Base-by-base conservation (phyloP, 805 yeast species). In the Debaryomyces hansenii region DNA sequence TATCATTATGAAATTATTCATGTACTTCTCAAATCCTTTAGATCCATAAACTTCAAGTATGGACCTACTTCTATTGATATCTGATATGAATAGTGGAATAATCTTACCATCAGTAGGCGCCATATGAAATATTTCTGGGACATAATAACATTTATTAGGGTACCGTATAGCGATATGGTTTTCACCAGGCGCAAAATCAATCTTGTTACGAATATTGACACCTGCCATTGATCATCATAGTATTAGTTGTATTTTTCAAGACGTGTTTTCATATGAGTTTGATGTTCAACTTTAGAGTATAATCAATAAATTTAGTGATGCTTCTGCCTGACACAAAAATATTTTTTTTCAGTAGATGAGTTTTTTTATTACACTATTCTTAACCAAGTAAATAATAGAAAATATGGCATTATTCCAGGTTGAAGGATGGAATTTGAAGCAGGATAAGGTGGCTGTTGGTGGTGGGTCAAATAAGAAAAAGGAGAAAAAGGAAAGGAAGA, bases 341-440 rank as follows among this genome's bases (percentile, higher is more conserved):
- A 16, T 16, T 16, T 11, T 40, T 39, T 29, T 29, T 29, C 2
- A 40, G 24, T 7, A 40, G 12, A 28, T 15, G 18, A 11, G 12
- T 35, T 35, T 11, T 34, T 34, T 15, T 4, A 3, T 29, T 16
- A n/a, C 2, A 31, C 7, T 31, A 31, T 31, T 28, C n/a, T 12
- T n/a, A 31, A 14, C 14, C 4, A 6, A 24, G 11, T 31, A 31
- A 31, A 24, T 6, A 31, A 8, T 31, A 31, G 34, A 31, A 14
- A 31, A 31, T 20, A 85, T 85, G 91, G 78, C 87, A 28, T 72
- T 89, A 51, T 89, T 89, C 60, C 78, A 84, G 60, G 90, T 86
- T 16, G 88, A 83, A 43, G 96, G 95, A 14, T 89, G 96, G 96
- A 77, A 84, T 52, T 61, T 89, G 44, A 79, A 82, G 52, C 67